Percentiles rank a stretch among this genome's conserved stretches.
Conservation (phyloP, 1,284 basidiomycete genomes). For the Marasmius tenuissimus region DNA sequence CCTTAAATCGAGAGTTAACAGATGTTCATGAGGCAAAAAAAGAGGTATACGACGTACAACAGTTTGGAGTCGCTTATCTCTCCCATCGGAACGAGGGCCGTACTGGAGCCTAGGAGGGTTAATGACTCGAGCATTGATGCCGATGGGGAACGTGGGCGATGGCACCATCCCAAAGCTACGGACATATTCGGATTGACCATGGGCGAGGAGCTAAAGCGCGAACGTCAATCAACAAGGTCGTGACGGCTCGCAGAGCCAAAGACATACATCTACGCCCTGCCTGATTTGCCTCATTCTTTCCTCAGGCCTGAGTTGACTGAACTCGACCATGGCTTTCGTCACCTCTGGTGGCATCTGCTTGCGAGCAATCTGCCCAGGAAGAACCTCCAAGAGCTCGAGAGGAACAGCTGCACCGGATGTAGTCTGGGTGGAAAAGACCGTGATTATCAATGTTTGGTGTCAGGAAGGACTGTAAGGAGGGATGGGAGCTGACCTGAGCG, state of each 20-base stretch:
- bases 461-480: not conserved
- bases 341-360: constrained; percentile 71
- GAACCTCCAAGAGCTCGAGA: constrained; percentile 64
- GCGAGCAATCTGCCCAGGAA: constrained; percentile 70
- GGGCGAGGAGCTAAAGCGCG: constrained; percentile 5
- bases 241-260: not conserved
- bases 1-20: not conserved
- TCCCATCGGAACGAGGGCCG: not conserved
- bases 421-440: constrained; percentile 39
- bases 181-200: constrained; percentile 17
- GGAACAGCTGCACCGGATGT: constrained; percentile 67
- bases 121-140: constrained; percentile 5
- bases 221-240: not conserved
- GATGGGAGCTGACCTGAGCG: constrained; percentile 37
- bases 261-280: constrained; percentile 41
- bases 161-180: constrained; percentile 12
- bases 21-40: not conserved
- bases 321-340: constrained; percentile 58
- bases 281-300: constrained; percentile 48
- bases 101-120: constrained; percentile 6
- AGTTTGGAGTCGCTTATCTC: not conserved
- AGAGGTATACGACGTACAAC: not conserved
- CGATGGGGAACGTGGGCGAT: not conserved
- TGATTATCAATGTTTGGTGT: not conserved
- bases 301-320: constrained; percentile 51